Base-by-base conservation (phyloP, 2,329 filamentous ascomycete species). In the Penicillium hesseltinei region DNA sequence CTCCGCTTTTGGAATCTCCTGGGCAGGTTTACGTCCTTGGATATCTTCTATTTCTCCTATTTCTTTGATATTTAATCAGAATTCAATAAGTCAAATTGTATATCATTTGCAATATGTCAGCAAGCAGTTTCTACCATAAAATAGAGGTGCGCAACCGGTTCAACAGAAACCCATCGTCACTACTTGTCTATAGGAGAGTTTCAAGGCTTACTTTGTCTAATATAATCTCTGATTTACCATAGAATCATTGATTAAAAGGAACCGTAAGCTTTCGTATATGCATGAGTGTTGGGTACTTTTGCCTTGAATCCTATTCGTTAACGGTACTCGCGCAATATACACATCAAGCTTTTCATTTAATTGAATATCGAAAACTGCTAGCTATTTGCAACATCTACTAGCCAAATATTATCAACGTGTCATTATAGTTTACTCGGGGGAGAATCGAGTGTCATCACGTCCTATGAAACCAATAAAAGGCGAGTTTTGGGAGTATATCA, bases 1-100 rank as follows among this genome's bases (percentile, higher is more conserved):
- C 52, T 65, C 62, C 61, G 59, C 58, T 58, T 45, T 56, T 49
- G 57, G 39, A 44, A 39, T 45, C 38, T 19, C 36, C 42, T 31
- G 31, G n/a, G n/a, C n/a, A n/a, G 27, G 21, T 21, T 21, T 21
- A 21, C 21, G 21, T 21, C 10, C 13, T 42, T 42, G 13, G 3
- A 17, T n/a, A 15, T 45, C 43, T 29, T 29, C n/a, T 19, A n/a
- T 43, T 17, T 10, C 29, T 31, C 5, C 10, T 19, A n/a, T 27
- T n/a, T n/a, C 11, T 33, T 31, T 44, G 4, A 10, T 9, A 21
- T 33, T 15, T 15, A 31, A 8, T 15, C 8, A 9, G 2, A 15
- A 21, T 10, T 21, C 3, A 29, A 5, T 13, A 11, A 29, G n/a
- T 9, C 5, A 31, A 2, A 15, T 27, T 1, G 3, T 15, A n/a